Conservation (phyloP, 2,329 filamentous ascomycete genomes). For the Anisogramma anomala region DNA sequence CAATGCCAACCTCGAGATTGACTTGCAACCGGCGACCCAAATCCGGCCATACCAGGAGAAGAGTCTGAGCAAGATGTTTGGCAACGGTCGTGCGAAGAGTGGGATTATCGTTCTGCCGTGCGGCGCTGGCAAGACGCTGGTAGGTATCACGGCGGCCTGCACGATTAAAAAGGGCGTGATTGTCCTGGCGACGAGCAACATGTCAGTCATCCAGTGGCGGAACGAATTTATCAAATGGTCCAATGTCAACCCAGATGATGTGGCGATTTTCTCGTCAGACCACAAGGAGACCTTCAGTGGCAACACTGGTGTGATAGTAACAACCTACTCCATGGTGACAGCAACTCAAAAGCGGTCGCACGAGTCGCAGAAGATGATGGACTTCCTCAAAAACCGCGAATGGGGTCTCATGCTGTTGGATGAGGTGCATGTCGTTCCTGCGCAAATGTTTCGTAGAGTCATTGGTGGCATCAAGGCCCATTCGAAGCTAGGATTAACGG, state of each 20-base stretch:
- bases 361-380: slow-evolving; percentile 95
- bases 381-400: slow-evolving; percentile 77
- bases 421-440: slow-evolving; percentile 95
- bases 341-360: slow-evolving; percentile 77
- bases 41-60: slow-evolving; percentile 96
- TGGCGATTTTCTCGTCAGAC: slow-evolving; percentile 89
- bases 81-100: slow-evolving; percentile 91
- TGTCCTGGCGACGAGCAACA: slow-evolving; percentile 89
- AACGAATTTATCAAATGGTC: slow-evolving; percentile 98
- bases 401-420: slow-evolving; percentile 97
- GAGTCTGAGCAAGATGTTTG: slow-evolving; percentile 97
- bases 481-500: slow-evolving; percentile 87
- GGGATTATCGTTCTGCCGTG: slow-evolving; percentile 96
- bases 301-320: slow-evolving; percentile 91
- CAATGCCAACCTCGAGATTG: slow-evolving; percentile 88
- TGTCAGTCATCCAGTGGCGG: slow-evolving; percentile 96
- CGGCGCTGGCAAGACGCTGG: slow-evolving; percentile 90
- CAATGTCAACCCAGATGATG: slow-evolving; percentile 83
- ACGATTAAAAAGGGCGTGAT: slow-evolving; percentile 96
- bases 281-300: slow-evolving; percentile 75
- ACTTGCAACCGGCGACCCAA: slow-evolving; percentile 76
- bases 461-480: slow-evolving; percentile 89
- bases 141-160: slow-evolving; percentile 96
- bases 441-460: slow-evolving; percentile 90
- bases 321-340: slow-evolving; percentile 98